Base-by-base conservation (phyloP, 2,329 filamentous ascomycete species). In the Penicillium hesseltinei region DNA sequence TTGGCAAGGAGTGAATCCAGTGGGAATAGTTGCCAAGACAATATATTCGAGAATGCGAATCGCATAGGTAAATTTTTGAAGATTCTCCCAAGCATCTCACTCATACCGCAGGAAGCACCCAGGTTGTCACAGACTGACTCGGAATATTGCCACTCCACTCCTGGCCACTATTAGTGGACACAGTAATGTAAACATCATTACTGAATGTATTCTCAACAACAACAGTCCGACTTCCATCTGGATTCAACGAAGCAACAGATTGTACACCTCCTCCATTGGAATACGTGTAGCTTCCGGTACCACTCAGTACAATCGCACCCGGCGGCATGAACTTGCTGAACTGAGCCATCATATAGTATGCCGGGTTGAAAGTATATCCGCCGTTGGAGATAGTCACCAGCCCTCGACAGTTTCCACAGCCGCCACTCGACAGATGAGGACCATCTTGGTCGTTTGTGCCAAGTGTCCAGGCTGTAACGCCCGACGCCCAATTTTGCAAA, bases 281-380 rank as follows among this genome's bases (percentile, higher is more conserved):
- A 58, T 77, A 80, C 29, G 75, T 75, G 55, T 77, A 78, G 62
- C 78, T 80, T 2, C 80, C 79, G 0, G 68, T 75, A 11, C 77
- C 78, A 57, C 61, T 67, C 5, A 81, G 67, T 19, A 81, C 73
- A 4, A 69, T 72, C 0, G 78, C 78, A 43, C 79, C 79, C 38
- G 73, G 71, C 21, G 77, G 76, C 56, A 82, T 80, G 65, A 78
- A 82, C 59, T 72, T 75, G 66, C 74, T 77, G 66, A 81, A 82
- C 66, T 84, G 81, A 1, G 79, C 81, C 58, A 83, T 71, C 75
- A 81, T 81, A 66, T 83, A 83, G 69, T 82, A 83, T 59, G 81
- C 80, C 7, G 79, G 73, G 27, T 75, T 77, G 59, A 78, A 75
- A 4, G 69, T 71, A 67, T 83, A 83, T 3, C 73, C 75, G 23